A percentile compares a stretch with the other conserved stretches of the same genome.
phyloP scores from a whole-genome alignment of 2,329 filamentous ascomycete genomes.

The Fusarium oligoseptatum region DNA sequence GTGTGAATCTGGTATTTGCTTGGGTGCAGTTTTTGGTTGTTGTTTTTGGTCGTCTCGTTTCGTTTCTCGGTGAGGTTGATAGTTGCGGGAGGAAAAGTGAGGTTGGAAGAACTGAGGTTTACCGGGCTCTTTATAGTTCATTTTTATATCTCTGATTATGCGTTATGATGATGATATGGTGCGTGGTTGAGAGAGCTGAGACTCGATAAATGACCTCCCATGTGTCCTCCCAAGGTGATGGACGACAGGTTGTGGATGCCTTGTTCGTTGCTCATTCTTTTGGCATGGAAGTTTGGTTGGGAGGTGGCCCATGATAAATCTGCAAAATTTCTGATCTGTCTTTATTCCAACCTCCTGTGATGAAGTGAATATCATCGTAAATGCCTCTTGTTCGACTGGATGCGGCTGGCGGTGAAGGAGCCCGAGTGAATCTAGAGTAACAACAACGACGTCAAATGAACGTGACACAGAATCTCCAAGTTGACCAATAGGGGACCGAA shows the following conservation, averaged over 20 bases:
- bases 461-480: neutral
- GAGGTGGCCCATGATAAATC: neutral
- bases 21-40: neutral
- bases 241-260: neutral
- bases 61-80: neutral
- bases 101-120: neutral
- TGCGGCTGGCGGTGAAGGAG: neutral
- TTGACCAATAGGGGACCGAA: neutral
- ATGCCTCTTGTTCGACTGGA: neutral
- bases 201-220: neutral
- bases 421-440: neutral
- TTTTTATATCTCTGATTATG: neutral
- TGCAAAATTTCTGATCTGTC: neutral
- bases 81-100: neutral
- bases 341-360: neutral
- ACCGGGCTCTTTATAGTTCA: neutral
- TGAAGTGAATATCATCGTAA: neutral
- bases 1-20: neutral
- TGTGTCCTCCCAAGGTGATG: neutral
- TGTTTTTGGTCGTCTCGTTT: neutral
- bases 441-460: neutral
- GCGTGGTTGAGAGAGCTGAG: neutral
- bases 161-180: neutral
- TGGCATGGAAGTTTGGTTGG: neutral
- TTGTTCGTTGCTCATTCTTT: neutral